Evolutionary conservation across 345 rosid genomes (phyloP).

Genomic region (Rhizophora mangle): DNA sequence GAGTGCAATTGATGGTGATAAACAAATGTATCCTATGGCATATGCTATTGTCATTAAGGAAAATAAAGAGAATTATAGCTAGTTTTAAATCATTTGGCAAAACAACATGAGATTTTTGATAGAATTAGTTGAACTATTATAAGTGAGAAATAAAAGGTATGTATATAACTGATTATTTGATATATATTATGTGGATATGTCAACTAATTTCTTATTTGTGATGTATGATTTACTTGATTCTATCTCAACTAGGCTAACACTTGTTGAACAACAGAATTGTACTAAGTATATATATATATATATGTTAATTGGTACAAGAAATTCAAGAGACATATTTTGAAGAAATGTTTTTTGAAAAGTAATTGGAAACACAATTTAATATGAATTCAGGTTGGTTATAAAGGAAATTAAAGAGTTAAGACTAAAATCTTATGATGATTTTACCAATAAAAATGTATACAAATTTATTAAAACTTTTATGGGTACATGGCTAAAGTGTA

Average conservation of each 20-base stretch:
- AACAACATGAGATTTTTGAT: neutral
- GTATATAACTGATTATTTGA: too few species aligned
- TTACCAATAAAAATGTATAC: neutral
- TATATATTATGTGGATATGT: too few species aligned
- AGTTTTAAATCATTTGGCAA: neutral
- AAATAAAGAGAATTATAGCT: neutral
- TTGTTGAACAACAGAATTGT: neutral
- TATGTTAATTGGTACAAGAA: neutral
- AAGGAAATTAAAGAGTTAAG: neutral
- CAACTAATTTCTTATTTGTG: too few species aligned
- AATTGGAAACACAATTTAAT: neutral
- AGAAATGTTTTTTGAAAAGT: neutral
- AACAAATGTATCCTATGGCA: neutral
- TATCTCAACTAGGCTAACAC: neutral
- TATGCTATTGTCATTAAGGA: neutral
- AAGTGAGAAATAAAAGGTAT: neutral
- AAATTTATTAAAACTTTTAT: neutral
- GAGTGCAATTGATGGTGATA: neutral
- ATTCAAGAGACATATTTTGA: too few species aligned
- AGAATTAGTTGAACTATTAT: neutral
- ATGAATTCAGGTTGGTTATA: neutral
- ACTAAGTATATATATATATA: neutral
- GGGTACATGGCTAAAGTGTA: neutral
- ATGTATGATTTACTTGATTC: too few species aligned
- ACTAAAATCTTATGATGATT: neutral